Base-by-base conservation (phyloP, 805 yeast species). In the Barnettozyma sp. region DNA sequence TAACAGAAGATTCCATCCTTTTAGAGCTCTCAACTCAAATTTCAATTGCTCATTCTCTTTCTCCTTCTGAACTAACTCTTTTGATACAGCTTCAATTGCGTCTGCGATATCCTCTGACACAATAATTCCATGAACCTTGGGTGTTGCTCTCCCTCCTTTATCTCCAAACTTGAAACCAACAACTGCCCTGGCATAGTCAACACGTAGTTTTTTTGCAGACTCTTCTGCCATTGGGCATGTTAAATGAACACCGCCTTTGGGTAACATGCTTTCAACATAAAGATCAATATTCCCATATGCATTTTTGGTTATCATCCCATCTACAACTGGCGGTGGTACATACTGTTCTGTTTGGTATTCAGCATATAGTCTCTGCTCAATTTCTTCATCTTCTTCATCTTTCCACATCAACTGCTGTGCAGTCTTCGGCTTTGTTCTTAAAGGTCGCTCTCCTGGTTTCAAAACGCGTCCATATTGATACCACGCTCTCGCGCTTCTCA, bases 171-270 rank as follows among this genome's bases (percentile, higher is more conserved):
- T 92, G 60, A 92, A 90, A 0, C 88, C 85, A 3, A 80, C 78
- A 2, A 87, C 88, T 0, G 97, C 97, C 32, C 76, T 78, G 0
- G 95, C 97, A 61, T 68, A 86, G 45, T 85, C 95, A 6, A 90
- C 68, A 1, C 71, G 75, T 9, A 88, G 49, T 1, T 76, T 52
- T 39, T 70, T 71, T 0, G 94, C 94, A 0, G 97, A 96, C 32
- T 66, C 66, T 25, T 71, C 75, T 0, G 82, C 75, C 38, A 68
- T 57, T 25, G 71, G 68, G 46, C 72, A 58, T 6, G 68, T 62
- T 6, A 87, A 60, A 36, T 84, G 71, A 9, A 63, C 70, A 7
- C 84, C 94, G 16, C 90, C 88, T 13, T 61, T 67, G 0, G 98
- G 98, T 2, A 90, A 61, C 97, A 90, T 90, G 28, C 75, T 63